Base-by-base conservation (phyloP, 225 moss, liverwort and hornwort species). In the Takakia lepidozioides region DNA sequence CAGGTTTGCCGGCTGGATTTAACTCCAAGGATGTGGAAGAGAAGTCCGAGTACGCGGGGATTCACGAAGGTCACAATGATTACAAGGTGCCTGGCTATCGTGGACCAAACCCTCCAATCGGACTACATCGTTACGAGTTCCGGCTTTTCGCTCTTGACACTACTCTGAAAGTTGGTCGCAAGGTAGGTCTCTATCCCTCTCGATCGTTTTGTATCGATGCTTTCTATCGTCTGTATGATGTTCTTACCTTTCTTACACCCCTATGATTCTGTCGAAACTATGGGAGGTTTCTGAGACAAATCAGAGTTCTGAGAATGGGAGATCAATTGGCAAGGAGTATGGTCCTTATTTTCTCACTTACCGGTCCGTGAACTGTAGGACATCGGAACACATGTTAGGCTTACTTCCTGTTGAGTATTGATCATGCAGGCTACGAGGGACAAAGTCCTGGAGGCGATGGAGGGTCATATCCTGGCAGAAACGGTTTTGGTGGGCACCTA, bases 1-100 rank as follows among this genome's bases (percentile, higher is more conserved):
- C 43, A 87, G 86, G 86, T n/a, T 38, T 95, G 32, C 84, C 90
- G 5, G 82, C 68, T 19, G 90, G 84, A 22, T 95, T 95, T 36
- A 52, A 53, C n/a, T 45, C 45, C 1, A 86, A 90, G 43, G 68
- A 75, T 0, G 61, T 80, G 17, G 59, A 61, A 6, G 82, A 84
- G 0, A 8, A 76, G 0, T 61, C 68, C 9, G 84, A 95, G 28
- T 76, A 66, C 8, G 58, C 62, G 4, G 74, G 78, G 13, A 73
- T 95, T 2, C 77, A 71, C 55, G 95, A 95, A 65, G 95, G 90
- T 13, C 64, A 46, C 13, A 95, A 90, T 45, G 90, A 95, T 46
- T 78, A 74, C 25, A 95, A 90, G 56, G 44, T 57, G 10, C 84
- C 76, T 1, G 82, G 79, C 1, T 95, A 90, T 6, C 62, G 62